phyloP scores from a whole-genome alignment of 169 alveolate genomes.

The Babesia divergens region DNA sequence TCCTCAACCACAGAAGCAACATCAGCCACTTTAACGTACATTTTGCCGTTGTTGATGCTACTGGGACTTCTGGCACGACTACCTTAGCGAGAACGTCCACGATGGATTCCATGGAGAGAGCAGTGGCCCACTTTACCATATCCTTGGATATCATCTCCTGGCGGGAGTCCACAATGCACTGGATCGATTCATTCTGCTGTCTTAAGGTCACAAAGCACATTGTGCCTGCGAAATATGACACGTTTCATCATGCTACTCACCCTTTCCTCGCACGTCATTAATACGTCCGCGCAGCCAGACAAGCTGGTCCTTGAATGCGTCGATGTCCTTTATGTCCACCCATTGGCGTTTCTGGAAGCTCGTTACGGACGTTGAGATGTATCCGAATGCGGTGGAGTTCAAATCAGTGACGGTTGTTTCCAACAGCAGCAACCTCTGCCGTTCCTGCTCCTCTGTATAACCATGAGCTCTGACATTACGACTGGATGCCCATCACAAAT shows the following conservation, averaged over 20 bases:
- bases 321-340: conserved; percentile 26
- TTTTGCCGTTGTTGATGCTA: conserved; percentile 86
- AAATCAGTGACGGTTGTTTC: conserved; percentile 40
- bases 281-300: conserved; percentile 82
- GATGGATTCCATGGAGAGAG: conserved; percentile 86
- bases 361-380: not conserved
- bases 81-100: conserved; percentile 92
- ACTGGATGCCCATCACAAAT: not conserved
- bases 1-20: too few species aligned
- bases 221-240: conserved; percentile 35
- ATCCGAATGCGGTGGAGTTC: conserved; percentile 33
- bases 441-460: conserved; percentile 37
- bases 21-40: conserved; percentile 59
- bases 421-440: conserved; percentile 17
- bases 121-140: conserved; percentile 84
- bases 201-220: conserved; percentile 75
- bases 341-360: conserved; percentile 9
- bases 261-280: conserved; percentile 80
- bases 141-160: conserved; percentile 71
- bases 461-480: not conserved
- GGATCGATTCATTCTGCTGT: conserved; percentile 74
- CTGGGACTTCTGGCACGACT: conserved; percentile 86
- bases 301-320: conserved; percentile 18
- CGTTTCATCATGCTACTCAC: not conserved
- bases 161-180: conserved; percentile 78